A percentile compares a stretch with the other conserved stretches of the same genome.
phyloP scores from a whole-genome alignment of 768 basidiomycete genomes.

The Tulasnella sp. region DNA sequence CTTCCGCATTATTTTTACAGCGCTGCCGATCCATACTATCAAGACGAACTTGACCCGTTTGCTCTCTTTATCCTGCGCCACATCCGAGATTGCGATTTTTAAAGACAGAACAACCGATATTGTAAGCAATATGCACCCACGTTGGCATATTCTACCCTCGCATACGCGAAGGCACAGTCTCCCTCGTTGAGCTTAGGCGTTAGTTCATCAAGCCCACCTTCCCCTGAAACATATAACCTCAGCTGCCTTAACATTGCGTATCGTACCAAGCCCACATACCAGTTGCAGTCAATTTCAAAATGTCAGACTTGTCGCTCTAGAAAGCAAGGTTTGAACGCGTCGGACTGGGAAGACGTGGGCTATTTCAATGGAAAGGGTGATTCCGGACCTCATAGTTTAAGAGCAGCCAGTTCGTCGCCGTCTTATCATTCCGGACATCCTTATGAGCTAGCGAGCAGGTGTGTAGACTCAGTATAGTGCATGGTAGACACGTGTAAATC shows the following conservation, averaged over 20 bases:
- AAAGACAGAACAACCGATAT: no score
- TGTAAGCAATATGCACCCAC: background rate
- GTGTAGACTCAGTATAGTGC: background rate
- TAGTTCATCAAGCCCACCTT: constrained; percentile 27
- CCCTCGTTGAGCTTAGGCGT: constrained; percentile 24
- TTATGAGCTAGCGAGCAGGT: constrained; percentile 52
- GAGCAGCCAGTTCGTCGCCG: constrained; percentile 81
- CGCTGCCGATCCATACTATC: constrained; percentile 20
- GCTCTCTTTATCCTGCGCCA: constrained; percentile 23
- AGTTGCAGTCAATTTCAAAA: constrained; percentile 10
- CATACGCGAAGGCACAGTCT: constrained; percentile 30
- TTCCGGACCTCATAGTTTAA: constrained; percentile 76
- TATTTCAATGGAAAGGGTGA: no score
- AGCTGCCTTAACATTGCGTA: no score
- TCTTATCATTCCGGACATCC: constrained; percentile 76
- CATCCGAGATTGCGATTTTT: constrained; percentile 24
- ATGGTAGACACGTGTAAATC: background rate
- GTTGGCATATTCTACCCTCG: constrained; percentile 24
- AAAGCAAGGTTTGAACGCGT: background rate
- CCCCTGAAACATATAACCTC: background rate
- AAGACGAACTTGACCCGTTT: constrained; percentile 27
- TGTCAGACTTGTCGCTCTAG: constrained; percentile 14
- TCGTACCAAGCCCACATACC: no score
- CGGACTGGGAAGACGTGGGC: background rate
- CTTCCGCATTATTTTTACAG: constrained; percentile 30